A percentile compares a stretch with the other conserved stretches of the same genome.
Evolutionary conservation across 331 rosid species (phyloP).

Genomic region (Malus hybrid): DNA sequence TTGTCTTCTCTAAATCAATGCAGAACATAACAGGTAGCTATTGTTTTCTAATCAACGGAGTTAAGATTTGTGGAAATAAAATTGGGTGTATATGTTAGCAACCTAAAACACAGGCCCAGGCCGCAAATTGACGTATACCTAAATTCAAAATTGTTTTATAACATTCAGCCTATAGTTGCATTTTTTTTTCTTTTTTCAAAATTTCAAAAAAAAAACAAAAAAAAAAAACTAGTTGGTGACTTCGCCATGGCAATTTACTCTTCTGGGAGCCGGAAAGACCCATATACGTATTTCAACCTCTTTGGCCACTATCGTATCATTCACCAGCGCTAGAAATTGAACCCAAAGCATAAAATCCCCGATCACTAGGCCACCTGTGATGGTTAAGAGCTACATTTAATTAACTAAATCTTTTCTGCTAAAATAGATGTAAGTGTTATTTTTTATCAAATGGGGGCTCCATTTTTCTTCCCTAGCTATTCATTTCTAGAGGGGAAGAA

Average conservation of each 20-base stretch:
- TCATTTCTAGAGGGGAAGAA: too few relatives aligned
- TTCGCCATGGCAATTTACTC: fast-evolving
- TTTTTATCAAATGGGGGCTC: too few relatives aligned
- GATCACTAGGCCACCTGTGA: too few relatives aligned
- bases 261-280: fast-evolving
- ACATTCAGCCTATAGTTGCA: neutral
- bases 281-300: too few relatives aligned
- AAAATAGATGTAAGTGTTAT: too few relatives aligned
- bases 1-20: neutral
- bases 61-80: neutral
- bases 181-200: too few relatives aligned
- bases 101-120: neutral
- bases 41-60: constrained; percentile 4
- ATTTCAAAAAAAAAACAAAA: too few relatives aligned
- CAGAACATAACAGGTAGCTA: neutral
- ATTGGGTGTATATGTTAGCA: neutral
- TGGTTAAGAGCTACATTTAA: neutral
- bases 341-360: too few relatives aligned
- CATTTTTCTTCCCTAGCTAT: too few relatives aligned
- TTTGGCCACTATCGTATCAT: too few relatives aligned
- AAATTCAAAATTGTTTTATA: neutral
- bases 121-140: neutral
- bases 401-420: neutral
- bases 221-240: neutral
- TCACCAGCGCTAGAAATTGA: fast-evolving